phyloP scores from a whole-genome alignment of 805 yeast species.

The Kodamaea fukazawae region DNA sequence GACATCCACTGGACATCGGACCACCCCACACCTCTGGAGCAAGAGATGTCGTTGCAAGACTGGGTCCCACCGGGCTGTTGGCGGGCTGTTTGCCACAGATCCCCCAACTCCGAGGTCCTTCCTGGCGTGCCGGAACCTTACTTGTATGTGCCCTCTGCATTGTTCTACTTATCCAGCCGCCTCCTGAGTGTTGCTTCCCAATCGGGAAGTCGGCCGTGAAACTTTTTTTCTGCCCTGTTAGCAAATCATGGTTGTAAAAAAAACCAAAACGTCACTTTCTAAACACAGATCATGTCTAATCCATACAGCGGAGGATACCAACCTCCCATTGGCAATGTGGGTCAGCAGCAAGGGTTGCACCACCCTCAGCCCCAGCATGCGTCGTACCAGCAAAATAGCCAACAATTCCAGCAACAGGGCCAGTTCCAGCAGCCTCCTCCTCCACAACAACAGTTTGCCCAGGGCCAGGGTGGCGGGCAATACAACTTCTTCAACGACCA shows the following conservation, averaged over 20 bases:
- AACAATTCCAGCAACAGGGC: conserved; percentile 18
- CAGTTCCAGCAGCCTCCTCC: conserved; percentile 26
- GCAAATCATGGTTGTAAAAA: no score
- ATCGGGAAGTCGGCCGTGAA: conserved; percentile 7
- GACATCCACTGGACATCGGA: no score
- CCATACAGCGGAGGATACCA: conserved; percentile 32
- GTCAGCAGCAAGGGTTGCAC: conserved; percentile 20
- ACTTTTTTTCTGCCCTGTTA: no score
- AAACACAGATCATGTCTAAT: conserved; percentile 29
- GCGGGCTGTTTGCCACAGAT: no score
- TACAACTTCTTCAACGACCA: conserved; percentile 68
- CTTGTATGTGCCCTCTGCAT: no score
- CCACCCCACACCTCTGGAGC: no score
- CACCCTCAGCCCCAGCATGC: conserved; percentile 34
- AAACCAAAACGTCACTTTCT: neutral
- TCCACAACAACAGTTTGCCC: conserved; percentile 11
- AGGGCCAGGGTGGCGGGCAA: conserved; percentile 15
- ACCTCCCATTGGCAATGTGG: conserved; percentile 7
- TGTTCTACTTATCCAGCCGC: no score
- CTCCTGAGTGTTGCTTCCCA: conserved; percentile 1
- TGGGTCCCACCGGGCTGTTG: no score
- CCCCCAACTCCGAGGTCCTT: no score
- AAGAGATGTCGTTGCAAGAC: no score
- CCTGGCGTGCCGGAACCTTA: no score
- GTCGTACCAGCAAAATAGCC: conserved; percentile 10